Evolutionary conservation across 73 alveolate species (phyloP), one percentile per base, ranked within the genome.

Genomic region (Paramecium sexaurelia): DNA sequence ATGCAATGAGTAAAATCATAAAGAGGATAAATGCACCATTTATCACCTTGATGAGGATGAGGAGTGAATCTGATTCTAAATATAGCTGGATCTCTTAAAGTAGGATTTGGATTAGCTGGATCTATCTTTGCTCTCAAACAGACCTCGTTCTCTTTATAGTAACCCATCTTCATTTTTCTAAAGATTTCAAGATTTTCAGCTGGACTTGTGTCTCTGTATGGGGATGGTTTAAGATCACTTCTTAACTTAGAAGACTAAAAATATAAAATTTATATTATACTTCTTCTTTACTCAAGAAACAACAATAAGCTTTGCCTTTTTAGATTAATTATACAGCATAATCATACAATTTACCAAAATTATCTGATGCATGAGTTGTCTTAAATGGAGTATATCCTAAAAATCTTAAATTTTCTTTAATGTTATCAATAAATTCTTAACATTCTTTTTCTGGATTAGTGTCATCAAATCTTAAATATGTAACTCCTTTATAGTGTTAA

Each of bases 21-120:
- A 11, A 99, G 97, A 24, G 99, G 99, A 75, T 98, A 98, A 66
- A 98, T 96, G 88, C 99, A 98, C 99, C 99, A 98, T 84, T 95
- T 95, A 84, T 96, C 97, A n/a, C 99, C 99, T 26, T 97, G 98
- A 95, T 98, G 99, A 11, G 99, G 99, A 84, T 98, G 99, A 9
- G 99, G 97, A 7, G 95, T 96, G 92, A 94, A 98, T 93, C 98
- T 96, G 26, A 98, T 96, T 93, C 99, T 95, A 92, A 97, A 98
- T 26, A 99, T 99, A 24, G 98, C 99, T 35, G 99, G 99, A 89
- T 98, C 99, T 92, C 99, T 94, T 97, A 98, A 95, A 67, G 98
- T 93, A 55, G 99, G 99, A 84, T 98, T 98, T 29, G 93, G 92
- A 92, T 96, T 96, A 40, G 95, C 92, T 98, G 97, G 96, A 88